Base-by-base conservation (phyloP, 768 basidiomycete genomes). In the Naganishia onofrii region DNA sequence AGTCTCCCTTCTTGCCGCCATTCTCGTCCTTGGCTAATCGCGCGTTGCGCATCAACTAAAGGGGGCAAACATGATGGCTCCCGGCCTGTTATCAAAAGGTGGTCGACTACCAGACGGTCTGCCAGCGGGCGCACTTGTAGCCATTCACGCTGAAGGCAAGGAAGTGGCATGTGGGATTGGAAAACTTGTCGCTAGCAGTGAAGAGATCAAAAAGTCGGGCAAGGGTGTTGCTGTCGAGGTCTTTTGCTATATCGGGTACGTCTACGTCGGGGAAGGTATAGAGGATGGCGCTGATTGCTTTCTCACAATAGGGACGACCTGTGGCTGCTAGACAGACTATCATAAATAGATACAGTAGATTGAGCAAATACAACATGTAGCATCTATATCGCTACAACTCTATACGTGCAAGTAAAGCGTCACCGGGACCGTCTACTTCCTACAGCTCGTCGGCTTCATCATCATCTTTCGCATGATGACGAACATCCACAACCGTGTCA, bases 81-180 rank as follows among this genome's bases (percentile, higher is more conserved):
- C 96, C 5, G 96, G 96, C 26, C 83, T 99, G 67, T 95, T 96
- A 31, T 98, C 95, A 42, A 85, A 88, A 38, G 94, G 94, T 8
- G 95, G 95, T 9, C 86, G 86, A 75, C 86, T 98, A 0, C 95
- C 95, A 0, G 87, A 83, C 21, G 87, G 85, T 3, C 82, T 97
- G 44, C 85, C 87, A 28, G 86, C 87, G 42, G 88, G 87, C n/a
- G 83, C 86, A 0, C 84, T 90, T 7, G 93, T 99, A n/a, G 92
- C 91, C 2, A 88, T 99, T 63, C 85, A 89, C 74, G 92, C 94
- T n/a, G 93, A 97, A 81, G 95, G 95, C 12, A 98, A 98, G 82
- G 90, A 93, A 74, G 88, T 92, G 74, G 89, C 93, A 0, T 88
- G 90, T 38, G 95, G 89, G 0, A 85, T 98, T 66, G 95, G 95